Evolutionary conservation across 352 stramenopile genomes (phyloP), one percentile per base, ranked within the genome.

Genomic region (Ophiocytium majus): DNA sequence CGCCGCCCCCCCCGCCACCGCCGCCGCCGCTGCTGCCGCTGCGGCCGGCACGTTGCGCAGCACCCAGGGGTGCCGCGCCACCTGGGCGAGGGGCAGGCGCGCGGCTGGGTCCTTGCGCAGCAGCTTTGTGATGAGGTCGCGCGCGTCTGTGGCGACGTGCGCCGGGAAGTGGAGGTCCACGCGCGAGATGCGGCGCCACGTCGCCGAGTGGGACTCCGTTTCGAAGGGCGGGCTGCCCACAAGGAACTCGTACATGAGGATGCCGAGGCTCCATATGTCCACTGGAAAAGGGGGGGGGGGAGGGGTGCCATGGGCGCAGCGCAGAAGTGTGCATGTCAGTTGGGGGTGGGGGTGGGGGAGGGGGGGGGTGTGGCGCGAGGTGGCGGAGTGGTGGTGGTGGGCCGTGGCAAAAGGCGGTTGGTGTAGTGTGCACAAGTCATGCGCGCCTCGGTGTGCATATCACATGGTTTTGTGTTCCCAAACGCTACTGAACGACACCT

Each of bases 161-260:
- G 82, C 81, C 0, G 97, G 97, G 91, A 98, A 99, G 86, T 94
- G 91, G 64, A 99, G 91, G 87, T 99, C 96, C 10, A 99, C 94
- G 34, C 93, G 94, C 9, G 93, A 93, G 87, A 99, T 99, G 71
- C 96, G 92, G 85, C 96, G 92, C 89, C 99, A 99, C n/a, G 97
- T 99, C 71, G 97, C 95, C 9, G 91, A 93, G 92, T 99, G 95
- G 81, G 93, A 95, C 79, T 98, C 95, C 0, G 95, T 96, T 88
- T 99, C 97, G 89, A 99, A 99, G 1, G 98, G 98, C 76, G 98
- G 97, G 5, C 86, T 90, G n/a, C 98, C 98, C 5, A 97, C 94
- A 17, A 99, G 89, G 76, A 99, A 99, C 91, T 99, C 97, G 88
- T 98, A 99, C 86, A 98, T 97, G 31, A 99, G 91, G 50, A 99